Evolutionary conservation across 78 protist genomes (phyloP).

Genomic region (Speleostelium caveatum): DNA sequence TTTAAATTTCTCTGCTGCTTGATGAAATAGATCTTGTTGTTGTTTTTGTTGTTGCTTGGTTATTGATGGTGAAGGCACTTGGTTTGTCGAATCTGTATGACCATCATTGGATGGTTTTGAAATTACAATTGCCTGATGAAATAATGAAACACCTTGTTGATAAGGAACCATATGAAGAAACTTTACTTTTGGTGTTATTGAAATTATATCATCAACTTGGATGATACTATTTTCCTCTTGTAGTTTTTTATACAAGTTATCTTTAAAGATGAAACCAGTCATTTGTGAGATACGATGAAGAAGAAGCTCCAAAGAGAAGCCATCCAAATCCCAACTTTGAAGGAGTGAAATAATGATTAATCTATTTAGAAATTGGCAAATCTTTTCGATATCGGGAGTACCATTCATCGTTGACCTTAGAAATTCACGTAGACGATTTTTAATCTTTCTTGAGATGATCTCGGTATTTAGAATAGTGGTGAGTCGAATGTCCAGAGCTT

Average conservation of each 20-base stretch:
- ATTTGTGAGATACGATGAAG: constrained; percentile 32
- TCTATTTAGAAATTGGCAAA: constrained; percentile 31
- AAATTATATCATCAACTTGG: constrained; percentile 1
- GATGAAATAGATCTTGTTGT: neutral
- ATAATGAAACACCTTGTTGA: constrained; percentile 76
- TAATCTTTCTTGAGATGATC: constrained; percentile 51
- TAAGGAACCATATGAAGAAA: constrained; percentile 72
- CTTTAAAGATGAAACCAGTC: constrained; percentile 39
- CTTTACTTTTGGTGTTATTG: constrained; percentile 48
- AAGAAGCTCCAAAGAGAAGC: constrained; percentile 53
- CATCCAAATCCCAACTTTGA: constrained; percentile 57
- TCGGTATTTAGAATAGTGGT: constrained; percentile 68
- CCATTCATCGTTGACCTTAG: neutral
- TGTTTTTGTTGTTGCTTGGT: neutral
- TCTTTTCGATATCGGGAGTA: neutral
- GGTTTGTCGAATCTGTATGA: neutral
- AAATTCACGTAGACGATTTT: constrained; percentile 52
- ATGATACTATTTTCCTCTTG: neutral
- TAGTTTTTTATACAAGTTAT: neutral
- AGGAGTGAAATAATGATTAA: constrained; percentile 15
- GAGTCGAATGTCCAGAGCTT: constrained; percentile 48
- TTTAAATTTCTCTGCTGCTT: constrained; percentile 60
- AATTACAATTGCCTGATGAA: constrained; percentile 62
- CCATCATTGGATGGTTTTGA: neutral
- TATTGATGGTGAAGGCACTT: neutral